A percentile compares a stretch with the other conserved stretches of the same genome.
Conservation (phyloP, 192 early-diverging fungal genomes). For the Backusella morwellensis region DNA sequence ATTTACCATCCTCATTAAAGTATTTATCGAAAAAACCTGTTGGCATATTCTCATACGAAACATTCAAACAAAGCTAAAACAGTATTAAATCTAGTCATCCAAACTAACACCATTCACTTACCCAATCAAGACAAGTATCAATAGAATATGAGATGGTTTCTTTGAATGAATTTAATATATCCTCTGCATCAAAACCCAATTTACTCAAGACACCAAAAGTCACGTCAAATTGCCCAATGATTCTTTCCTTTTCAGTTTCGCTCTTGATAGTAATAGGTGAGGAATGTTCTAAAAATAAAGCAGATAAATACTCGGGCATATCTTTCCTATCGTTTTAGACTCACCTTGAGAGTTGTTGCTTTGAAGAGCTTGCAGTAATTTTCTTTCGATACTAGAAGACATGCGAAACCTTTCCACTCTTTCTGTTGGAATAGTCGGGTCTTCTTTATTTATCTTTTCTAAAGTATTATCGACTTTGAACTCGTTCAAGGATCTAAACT, state of each 20-base stretch:
- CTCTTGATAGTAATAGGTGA: not conserved
- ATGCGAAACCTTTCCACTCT: not conserved
- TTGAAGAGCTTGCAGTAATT: not conserved
- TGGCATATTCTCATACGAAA: conserved; percentile 43
- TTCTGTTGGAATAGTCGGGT: not conserved
- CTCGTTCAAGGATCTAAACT: conserved; percentile 8
- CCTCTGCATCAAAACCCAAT: conserved; percentile 42
- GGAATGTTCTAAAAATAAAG: not conserved
- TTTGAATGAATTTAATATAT: conserved; percentile 43
- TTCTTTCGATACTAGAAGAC: conserved; percentile 1
- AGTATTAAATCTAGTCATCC: conserved; percentile 16
- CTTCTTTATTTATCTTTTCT: not conserved
- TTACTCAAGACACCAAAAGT: conserved; percentile 42
- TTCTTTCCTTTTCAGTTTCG: conserved; percentile 32
- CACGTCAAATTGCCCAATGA: conserved; percentile 44
- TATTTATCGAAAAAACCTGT: conserved; percentile 46
- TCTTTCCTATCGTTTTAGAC: not conserved
- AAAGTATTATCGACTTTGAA: not conserved
- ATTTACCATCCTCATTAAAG: conserved; percentile 35
- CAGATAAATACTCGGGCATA: not conserved
- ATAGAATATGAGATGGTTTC: conserved; percentile 37
- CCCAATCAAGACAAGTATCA: conserved; percentile 52
- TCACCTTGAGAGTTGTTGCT: not conserved
- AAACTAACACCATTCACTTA: conserved; percentile 17
- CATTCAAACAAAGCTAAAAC: conserved; percentile 28